phyloP scores from a whole-genome alignment of 2,329 filamentous ascomycete species.

The Pseudopyricularia cyperi region DNA sequence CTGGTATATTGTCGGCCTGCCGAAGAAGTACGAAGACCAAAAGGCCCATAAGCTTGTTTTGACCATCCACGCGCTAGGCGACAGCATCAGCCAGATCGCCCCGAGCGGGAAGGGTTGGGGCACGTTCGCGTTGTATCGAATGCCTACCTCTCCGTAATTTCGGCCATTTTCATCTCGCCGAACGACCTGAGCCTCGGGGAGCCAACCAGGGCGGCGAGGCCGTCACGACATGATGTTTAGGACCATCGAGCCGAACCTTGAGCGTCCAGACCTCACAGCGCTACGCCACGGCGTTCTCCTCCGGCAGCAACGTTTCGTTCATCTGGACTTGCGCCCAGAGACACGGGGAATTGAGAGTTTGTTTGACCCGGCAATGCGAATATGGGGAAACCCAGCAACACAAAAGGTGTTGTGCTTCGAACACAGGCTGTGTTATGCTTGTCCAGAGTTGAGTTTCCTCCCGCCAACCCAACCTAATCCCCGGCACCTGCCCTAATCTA shows the following conservation, averaged over 20 bases:
- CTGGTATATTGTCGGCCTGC: constrained; percentile 19
- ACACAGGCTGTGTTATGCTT: no score
- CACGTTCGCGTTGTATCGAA: constrained; percentile 24
- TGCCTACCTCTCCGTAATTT: constrained; percentile 20
- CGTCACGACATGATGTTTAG: constrained; percentile 22
- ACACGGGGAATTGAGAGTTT: constrained; percentile 3
- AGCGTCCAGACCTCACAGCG: constrained; percentile 25
- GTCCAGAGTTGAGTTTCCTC: no score
- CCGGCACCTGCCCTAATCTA: no score
- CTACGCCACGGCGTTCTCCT: constrained; percentile 31
- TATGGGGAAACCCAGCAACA: no score
- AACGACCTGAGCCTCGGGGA: constrained; percentile 26
- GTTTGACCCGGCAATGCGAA: no score
- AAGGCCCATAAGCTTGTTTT: constrained; percentile 27
- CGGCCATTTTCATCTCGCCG: constrained; percentile 28
- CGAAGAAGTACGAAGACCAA: constrained; percentile 19
- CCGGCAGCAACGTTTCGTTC: constrained; percentile 28
- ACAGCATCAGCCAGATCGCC: constrained; percentile 22
- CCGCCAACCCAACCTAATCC: no score
- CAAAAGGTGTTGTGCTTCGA: no score
- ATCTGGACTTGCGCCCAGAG: constrained; percentile 26
- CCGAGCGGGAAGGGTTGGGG: constrained; percentile 13
- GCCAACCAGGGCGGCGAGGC: constrained; percentile 27
- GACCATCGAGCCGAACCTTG: constrained; percentile 23
- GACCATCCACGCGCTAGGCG: constrained; percentile 25